Evolutionary conservation across 225 moss, liverwort and hornwort genomes (phyloP).

Genomic region (Sphagnum contortum): DNA sequence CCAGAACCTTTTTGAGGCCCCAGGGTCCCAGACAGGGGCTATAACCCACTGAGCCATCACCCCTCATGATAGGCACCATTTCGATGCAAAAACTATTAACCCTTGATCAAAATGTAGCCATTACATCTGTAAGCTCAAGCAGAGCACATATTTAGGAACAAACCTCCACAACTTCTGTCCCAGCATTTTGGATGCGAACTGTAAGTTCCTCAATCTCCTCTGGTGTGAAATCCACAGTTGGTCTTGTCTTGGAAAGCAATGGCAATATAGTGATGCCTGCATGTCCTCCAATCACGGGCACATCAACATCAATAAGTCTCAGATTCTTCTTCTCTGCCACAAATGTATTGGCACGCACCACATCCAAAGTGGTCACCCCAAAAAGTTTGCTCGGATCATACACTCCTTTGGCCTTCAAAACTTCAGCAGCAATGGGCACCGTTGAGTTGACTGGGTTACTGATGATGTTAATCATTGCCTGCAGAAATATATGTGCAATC

Average conservation of each 20-base stretch:
- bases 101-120: too few relatives aligned
- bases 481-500: neutral
- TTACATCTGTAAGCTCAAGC: too few relatives aligned
- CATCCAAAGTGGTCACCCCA: slow-evolving; percentile 93
- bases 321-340: slow-evolving; percentile 65
- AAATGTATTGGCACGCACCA: slow-evolving; percentile 96
- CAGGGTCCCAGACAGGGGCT: too few relatives aligned
- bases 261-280: slow-evolving; percentile 93
- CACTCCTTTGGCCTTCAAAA: slow-evolving; percentile 72
- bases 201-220: slow-evolving; percentile 84
- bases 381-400: slow-evolving; percentile 83
- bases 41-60: too few relatives aligned
- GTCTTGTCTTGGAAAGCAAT: slow-evolving; percentile 86
- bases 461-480: slow-evolving; percentile 82
- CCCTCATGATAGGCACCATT: too few relatives aligned
- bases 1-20: too few relatives aligned
- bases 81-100: too few relatives aligned
- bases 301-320: slow-evolving; percentile 76
- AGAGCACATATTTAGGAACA: neutral
- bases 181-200: slow-evolving; percentile 92
- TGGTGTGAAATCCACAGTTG: slow-evolving; percentile 48
- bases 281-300: slow-evolving; percentile 96
- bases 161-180: slow-evolving; percentile 96
- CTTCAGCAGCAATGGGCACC: slow-evolving; percentile 91
- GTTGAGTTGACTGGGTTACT: slow-evolving; percentile 99